Base-by-base conservation (phyloP, 352 stramenopile genomes). In the Blastocystis sp. region DNA sequence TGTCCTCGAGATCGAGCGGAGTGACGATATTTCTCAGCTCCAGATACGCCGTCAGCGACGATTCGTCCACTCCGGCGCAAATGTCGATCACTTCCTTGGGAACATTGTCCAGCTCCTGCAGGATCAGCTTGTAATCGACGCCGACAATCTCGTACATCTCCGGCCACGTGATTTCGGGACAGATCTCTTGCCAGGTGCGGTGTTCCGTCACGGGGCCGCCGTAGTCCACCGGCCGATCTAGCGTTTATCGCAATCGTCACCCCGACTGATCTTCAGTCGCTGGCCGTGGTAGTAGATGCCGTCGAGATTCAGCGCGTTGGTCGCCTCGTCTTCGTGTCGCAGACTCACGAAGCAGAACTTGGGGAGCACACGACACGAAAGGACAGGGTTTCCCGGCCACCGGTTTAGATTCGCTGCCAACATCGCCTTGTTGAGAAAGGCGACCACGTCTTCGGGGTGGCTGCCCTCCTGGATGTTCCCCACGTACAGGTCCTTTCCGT, bases 341-440 rank as follows among this genome's bases (percentile, higher is more conserved):
- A 78, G 67, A 61, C 67, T 78, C 1, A 78, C 67, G 49, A 78
- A 78, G 32, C 67, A 78, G 40, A 78, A 78, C 67, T 78, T 78
- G 32, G 67, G 67, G n/a, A 78, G 42, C 4, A 78, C 32, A 14
- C 67, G 67, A 38, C 67, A 78, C 21, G 34, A 32, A 4, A 78
- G 27, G 4, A 78, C 67, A 11, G 63, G 67, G 27, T 78, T 78
- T 6, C 67, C 67, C 11, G 67, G 67, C 67, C 67, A 78, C 4
- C 46, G 40, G 38, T 78, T 78, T 8, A 78, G 67, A 61, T 59
- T 48, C 3, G 67, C 67, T 24, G 67, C 49, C 14, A 38, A 24
- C 67, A 78, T 78, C 9, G 67, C 67, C 6, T 46, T 38, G 67
- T 78, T 78, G 9, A 61, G 49, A 61, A 78, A 78, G 9, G 46